These are phyloP conservation scores for Gloeostereum incarnatum DNA, from an alignment of 768 basidiomycete genomes.

Conservation along the genomic window DNA sequence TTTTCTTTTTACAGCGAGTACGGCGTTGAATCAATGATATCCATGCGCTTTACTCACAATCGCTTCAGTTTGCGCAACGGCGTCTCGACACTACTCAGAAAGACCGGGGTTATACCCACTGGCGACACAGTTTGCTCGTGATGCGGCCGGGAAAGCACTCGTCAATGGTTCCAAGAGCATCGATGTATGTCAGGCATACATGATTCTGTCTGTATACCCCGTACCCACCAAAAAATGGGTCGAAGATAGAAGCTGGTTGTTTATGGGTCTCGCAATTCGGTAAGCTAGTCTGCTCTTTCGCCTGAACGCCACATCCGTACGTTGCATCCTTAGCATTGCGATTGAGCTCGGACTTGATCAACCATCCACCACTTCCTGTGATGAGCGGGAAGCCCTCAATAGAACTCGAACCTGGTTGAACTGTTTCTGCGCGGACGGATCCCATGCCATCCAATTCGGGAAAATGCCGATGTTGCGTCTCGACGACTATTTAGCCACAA, in stretches of 20 bases:
- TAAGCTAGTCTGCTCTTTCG: constrained; percentile 13
- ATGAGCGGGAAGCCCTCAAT: constrained; percentile 59
- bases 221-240: constrained; percentile 55
- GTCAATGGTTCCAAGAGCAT: constrained; percentile 56
- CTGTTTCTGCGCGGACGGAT: constrained; percentile 69
- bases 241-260: constrained; percentile 66
- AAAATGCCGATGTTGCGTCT: constrained; percentile 59
- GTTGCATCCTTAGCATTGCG: constrained; percentile 40
- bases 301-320: not conserved
- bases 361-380: constrained; percentile 35
- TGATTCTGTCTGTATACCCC: constrained; percentile 57
- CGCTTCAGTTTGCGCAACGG: constrained; percentile 54
- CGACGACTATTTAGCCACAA: constrained; percentile 51
- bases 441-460: constrained; percentile 67
- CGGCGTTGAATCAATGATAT: no score
- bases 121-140: constrained; percentile 54
- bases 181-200: constrained; percentile 74
- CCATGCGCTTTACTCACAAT: not conserved
- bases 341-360: constrained; percentile 63
- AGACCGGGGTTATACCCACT: constrained; percentile 46
- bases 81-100: constrained; percentile 53
- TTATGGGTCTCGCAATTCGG: constrained; percentile 66
- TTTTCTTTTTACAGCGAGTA: constrained; percentile 53
- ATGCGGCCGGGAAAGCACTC: constrained; percentile 49
- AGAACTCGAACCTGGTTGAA: constrained; percentile 68